Evolutionary conservation across 2,329 filamentous ascomycete genomes (phyloP), one percentile per base, ranked within the genome.

Genomic region (Proliferodiscus dingleyae): DNA sequence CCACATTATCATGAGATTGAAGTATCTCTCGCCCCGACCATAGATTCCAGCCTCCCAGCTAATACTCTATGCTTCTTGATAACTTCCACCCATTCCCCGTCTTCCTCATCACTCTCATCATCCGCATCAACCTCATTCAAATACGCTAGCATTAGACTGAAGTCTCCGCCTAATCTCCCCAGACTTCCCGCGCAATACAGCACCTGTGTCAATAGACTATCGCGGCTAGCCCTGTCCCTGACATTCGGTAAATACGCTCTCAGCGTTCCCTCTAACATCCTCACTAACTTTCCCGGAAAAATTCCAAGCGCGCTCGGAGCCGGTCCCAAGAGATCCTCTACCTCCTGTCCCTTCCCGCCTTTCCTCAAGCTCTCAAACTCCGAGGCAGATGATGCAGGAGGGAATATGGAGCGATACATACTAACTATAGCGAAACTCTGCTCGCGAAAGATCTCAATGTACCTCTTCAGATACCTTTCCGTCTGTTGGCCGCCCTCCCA

Each of bases 391-490:
- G 49, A 42, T 13, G 56, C 22, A 11, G 78, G 73, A 0, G 85
- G 82, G 60, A 95, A 95, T 44, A 97, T 89, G 59, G 85, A 93
- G 59, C 84, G 87, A 66, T 94, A 96, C 76, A 97, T 89, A 47
- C 89, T 95, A 22, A 97, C 81, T 49, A 97, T 95, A 34, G 85
- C 87, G 65, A 98, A 98, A 63, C 88, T 95, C 66, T 98, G 93
- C 67, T 98, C 93, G 42, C 93, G 85, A 64, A 97, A 97, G 22
- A 98, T 89, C 64, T 98, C 93, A 58, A 98, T 87, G 66, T 95
- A 98, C 38, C 90, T 80, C 66, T 97, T 98, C 34, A 98, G 71
- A 60, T 89, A 98, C 41, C 89, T 79, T 65, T 97, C 93, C 1
- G 90, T 96, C 64, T 97, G 93, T 60, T 95, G 89, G 0, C 91